Conservation (phyloP, 306 rosid genomes). For the Coriaria nepalensis region DNA sequence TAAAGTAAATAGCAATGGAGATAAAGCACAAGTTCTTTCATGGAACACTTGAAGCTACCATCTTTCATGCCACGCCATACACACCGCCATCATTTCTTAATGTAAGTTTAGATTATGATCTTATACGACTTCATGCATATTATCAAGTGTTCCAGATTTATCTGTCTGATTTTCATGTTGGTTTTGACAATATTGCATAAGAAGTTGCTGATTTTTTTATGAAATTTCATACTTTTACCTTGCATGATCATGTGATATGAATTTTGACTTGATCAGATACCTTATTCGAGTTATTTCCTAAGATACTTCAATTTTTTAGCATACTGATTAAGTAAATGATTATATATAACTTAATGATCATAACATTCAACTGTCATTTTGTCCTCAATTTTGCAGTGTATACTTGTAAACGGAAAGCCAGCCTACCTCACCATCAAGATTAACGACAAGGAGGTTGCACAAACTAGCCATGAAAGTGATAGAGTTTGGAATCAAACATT, state of each 20-base stretch:
- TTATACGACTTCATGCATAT: too few relatives aligned
- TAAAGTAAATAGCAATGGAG: slow-evolving; percentile 32
- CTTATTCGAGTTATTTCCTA: too few relatives aligned
- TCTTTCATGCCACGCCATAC: slow-evolving; percentile 72
- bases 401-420: slow-evolving; percentile 44
- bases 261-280: too few relatives aligned
- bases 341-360: too few relatives aligned
- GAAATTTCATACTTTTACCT: too few relatives aligned
- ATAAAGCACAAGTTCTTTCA: slow-evolving; percentile 44
- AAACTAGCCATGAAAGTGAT: slow-evolving; percentile 41
- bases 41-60: slow-evolving; percentile 87
- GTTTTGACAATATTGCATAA: too few relatives aligned
- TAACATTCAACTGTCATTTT: not conserved
- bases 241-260: too few relatives aligned
- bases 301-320: too few relatives aligned
- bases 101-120: slow-evolving; percentile 45
- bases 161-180: too few relatives aligned
- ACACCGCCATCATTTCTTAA: slow-evolving; percentile 51
- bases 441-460: slow-evolving; percentile 41
- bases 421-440: slow-evolving; percentile 61
- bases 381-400: slow-evolving; percentile 35
- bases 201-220: too few relatives aligned
- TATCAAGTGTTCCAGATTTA: too few relatives aligned
- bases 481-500: slow-evolving; percentile 91
- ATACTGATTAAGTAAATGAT: too few relatives aligned